Base-by-base conservation (phyloP, 202 grass and related monocot species). In the Carex sylvatica region DNA sequence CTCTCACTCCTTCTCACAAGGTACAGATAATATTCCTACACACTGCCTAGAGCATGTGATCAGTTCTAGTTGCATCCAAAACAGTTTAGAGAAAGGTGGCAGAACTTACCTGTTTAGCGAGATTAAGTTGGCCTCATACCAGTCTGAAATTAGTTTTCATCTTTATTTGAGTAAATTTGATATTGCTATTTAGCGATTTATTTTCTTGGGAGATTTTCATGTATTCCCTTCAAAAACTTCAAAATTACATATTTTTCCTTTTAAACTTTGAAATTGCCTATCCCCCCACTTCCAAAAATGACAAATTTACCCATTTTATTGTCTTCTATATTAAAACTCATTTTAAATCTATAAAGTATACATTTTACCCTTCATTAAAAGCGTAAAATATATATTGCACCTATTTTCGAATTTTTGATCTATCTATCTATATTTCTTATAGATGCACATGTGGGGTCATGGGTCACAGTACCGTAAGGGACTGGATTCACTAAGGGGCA, bases 391-490 rank as follows among this genome's bases (percentile, higher is more conserved):
- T n/a, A 9, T 68, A 54, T 55, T 75, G 23, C 49, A 55, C 7
- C 11, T 33, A 31, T 18, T 75, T 18, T 31, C 2, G 13, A 55
- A 10, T 74, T 9, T 75, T 8, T 53, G 24, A 35, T 5, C 33
- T 35, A 35, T 55, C 24, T 31, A 24, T 33, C 23, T 74, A 53
- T 30, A 30, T 69, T 44, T 22, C 5, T 2, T 47, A 65, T 83
- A 99, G 96, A 99, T 99, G 96, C 96, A 99, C 59, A 99, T 96
- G 96, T 99, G 96, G 96, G 96, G 96, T 0, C 96, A 99, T 84
- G 96, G 96, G 14, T 99, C 96, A 6, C 96, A 99, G 80, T 96
- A 99, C 70, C 82, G 93, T 49, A 90, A 87, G 86, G 96, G 96
- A 10, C 87, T 92, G 53, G 96, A 95, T 80, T 98, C 96, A 15